Evolutionary conservation across 257 asterid species (phyloP).

Genomic region (Cruciata laevipes): DNA sequence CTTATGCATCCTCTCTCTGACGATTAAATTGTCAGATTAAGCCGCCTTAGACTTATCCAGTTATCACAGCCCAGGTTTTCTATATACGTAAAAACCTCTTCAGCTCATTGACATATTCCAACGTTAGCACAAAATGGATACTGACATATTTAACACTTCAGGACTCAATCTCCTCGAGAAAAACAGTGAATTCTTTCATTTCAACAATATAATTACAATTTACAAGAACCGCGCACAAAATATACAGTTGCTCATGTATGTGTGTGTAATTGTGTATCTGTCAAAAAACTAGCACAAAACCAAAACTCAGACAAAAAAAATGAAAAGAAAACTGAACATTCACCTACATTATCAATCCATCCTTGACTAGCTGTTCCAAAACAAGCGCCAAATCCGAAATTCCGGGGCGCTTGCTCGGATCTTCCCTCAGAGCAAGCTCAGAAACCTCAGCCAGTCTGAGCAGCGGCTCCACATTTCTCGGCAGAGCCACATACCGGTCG

Average conservation of each 20-base stretch:
- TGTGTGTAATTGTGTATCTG: constrained; percentile 10
- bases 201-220: constrained; percentile 35
- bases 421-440: constrained; percentile 67
- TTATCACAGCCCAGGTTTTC: not conserved
- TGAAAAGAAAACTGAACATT: constrained; percentile 4
- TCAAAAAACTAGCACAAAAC: constrained; percentile 17
- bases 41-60: not conserved
- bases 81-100: not conserved
- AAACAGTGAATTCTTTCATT: no score
- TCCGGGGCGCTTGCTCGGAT: constrained; percentile 44
- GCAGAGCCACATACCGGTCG: constrained; percentile 64
- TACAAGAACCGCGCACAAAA: constrained; percentile 51
- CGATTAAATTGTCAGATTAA: not conserved
- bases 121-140: not conserved
- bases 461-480: constrained; percentile 84
- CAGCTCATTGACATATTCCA: not conserved
- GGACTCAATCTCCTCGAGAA: no score
- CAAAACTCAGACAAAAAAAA: constrained; percentile 20
- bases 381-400: constrained; percentile 60
- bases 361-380: constrained; percentile 64
- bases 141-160: no score
- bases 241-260: constrained; percentile 49
- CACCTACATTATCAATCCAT: constrained; percentile 59
- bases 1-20: not conserved
- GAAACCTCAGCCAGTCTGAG: constrained; percentile 82